phyloP scores from a whole-genome alignment of 2,329 filamentous ascomycete genomes.

The Madurella mycetomatis region DNA sequence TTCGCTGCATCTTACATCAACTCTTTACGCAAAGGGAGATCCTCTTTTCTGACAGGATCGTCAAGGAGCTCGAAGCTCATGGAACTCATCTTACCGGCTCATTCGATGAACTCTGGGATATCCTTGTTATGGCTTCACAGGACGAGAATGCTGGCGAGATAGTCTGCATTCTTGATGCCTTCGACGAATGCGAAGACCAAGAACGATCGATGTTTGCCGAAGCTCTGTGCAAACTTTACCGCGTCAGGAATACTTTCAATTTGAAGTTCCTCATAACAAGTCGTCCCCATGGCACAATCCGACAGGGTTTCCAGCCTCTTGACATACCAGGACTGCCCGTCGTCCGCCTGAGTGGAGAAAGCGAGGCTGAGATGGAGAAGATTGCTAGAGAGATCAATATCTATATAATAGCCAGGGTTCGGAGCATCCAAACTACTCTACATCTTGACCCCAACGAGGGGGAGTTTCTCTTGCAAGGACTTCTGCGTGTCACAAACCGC shows the following conservation, averaged over 20 bases:
- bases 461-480: conserved; percentile 22
- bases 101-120: conserved; percentile 22
- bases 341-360: conserved; percentile 23
- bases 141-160: conserved; percentile 12
- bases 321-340: too few relatives aligned
- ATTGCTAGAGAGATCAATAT: conserved; percentile 32
- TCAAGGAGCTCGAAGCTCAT: conserved; percentile 2
- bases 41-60: conserved; percentile 3
- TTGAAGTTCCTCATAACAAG: conserved; percentile 34
- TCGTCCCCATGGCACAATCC: conserved; percentile 29
- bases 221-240: too few relatives aligned
- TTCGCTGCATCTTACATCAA: conserved; percentile 29
- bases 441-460: conserved; percentile 19
- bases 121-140: conserved; percentile 12
- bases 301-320: conserved; percentile 17
- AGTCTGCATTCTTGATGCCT: too few relatives aligned
- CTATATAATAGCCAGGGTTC: conserved; percentile 27
- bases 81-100: conserved; percentile 10
- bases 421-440: not conserved
- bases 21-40: conserved; percentile 20
- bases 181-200: too few relatives aligned
- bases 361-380: conserved; percentile 26
- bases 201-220: too few relatives aligned
- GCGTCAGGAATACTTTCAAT: too few relatives aligned
- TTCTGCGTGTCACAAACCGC: conserved; percentile 30